phyloP scores from a whole-genome alignment of 1,284 basidiomycete species.

The Cryptococcus sp. region DNA sequence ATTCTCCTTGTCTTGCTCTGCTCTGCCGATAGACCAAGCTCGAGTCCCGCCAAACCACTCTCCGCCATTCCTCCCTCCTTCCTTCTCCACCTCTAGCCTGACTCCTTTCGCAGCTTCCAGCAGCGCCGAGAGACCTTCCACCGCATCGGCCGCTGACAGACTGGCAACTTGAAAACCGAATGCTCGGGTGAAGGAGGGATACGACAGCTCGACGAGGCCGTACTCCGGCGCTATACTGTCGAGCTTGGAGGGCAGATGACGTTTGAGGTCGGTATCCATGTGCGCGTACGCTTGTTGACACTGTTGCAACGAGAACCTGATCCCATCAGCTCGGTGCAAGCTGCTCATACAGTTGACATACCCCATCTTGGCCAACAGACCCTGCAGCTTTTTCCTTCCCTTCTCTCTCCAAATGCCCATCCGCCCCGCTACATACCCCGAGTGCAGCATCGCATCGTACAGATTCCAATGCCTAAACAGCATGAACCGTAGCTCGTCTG shows the following conservation, averaged over 20 bases:
- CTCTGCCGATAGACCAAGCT: conserved; percentile 56
- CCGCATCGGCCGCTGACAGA: conserved; percentile 85
- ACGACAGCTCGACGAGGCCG: conserved; percentile 88
- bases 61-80: conserved; percentile 74
- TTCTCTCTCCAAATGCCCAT: conserved; percentile 94
- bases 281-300: conserved; percentile 90
- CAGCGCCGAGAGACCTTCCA: conserved; percentile 82
- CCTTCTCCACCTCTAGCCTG: conserved; percentile 78
- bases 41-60: conserved; percentile 81
- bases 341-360: conserved; percentile 48
- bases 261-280: conserved; percentile 93
- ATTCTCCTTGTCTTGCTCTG: conserved; percentile 48
- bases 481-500: conserved; percentile 86
- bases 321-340: not conserved
- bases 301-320: conserved; percentile 82
- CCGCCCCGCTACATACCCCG: conserved; percentile 89
- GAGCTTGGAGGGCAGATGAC: conserved; percentile 71
- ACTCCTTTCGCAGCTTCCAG: conserved; percentile 88
- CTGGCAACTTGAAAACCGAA: conserved; percentile 83
- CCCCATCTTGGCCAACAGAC: conserved; percentile 98
- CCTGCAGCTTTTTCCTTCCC: conserved; percentile 80
- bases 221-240: conserved; percentile 92
- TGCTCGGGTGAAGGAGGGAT: conserved; percentile 85
- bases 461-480: conserved; percentile 96
- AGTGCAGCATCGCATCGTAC: conserved; percentile 97